Conservation (phyloP, 2,329 filamentous ascomycete genomes). For the Ambrosiella beaveri region DNA sequence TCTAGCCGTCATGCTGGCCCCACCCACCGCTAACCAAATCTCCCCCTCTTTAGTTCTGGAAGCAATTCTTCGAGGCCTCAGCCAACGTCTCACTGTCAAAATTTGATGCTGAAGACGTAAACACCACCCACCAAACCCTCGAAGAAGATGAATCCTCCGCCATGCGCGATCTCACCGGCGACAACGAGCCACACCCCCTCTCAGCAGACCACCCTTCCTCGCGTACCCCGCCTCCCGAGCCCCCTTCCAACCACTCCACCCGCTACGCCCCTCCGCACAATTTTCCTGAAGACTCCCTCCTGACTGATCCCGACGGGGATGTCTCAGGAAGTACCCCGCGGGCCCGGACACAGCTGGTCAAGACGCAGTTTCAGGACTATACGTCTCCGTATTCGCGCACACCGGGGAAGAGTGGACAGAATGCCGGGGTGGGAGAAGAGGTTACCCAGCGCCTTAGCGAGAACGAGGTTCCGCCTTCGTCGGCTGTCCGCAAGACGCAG, state of each 20-base stretch:
- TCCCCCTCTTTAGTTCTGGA: constrained; percentile 61
- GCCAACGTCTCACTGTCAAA: constrained; percentile 93
- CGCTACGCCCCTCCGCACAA: neutral
- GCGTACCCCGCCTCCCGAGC: neutral
- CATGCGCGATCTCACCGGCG: constrained; percentile 35
- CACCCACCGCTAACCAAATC: neutral
- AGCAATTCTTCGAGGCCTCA: constrained; percentile 97
- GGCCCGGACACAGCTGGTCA: constrained; percentile 27
- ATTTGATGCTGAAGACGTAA: constrained; percentile 66
- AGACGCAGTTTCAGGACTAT: constrained; percentile 36
- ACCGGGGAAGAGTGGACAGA: constrained; percentile 37
- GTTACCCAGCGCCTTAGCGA: constrained; percentile 21
- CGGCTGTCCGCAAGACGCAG: constrained; percentile 13
- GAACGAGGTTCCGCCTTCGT: constrained; percentile 18
- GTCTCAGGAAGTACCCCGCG: constrained; percentile 53
- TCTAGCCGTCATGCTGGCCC: neutral
- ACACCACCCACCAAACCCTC: constrained; percentile 30
- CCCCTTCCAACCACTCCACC: neutral
- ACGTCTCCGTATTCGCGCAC: constrained; percentile 63
- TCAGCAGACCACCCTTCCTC: constrained; percentile 7
- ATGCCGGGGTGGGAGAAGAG: constrained; percentile 17
- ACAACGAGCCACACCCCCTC: constrained; percentile 16
- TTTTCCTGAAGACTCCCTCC: constrained; percentile 41
- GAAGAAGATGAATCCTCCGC: constrained; percentile 34
- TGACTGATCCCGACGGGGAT: constrained; percentile 39